These are phyloP conservation scores for Trichosanthes truncata DNA, from an alignment of 306 rosid genomes.

Conservation along the genomic window DNA sequence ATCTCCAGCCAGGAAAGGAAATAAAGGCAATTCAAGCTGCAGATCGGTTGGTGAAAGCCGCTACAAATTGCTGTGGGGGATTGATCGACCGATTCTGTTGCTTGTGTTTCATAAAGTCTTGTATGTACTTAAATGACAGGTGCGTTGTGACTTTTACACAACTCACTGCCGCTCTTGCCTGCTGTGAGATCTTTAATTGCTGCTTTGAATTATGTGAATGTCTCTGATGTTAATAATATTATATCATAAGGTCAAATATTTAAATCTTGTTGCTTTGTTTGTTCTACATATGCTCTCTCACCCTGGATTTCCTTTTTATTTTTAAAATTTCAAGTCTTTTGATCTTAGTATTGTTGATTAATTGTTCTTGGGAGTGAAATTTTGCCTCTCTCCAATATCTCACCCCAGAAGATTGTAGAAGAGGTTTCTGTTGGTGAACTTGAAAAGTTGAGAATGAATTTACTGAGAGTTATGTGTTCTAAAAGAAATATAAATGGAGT, in stretches of 20 bases:
- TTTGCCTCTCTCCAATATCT: no score
- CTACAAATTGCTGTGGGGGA: slow-evolving; percentile 39
- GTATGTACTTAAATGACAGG: slow-evolving; percentile 43
- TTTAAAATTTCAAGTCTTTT: no score
- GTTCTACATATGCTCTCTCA: no score
- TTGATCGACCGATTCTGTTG: slow-evolving; percentile 42
- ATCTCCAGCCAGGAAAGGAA: slow-evolving; percentile 46
- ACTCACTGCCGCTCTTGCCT: slow-evolving; percentile 69
- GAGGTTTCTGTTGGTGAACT: background rate
- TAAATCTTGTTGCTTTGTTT: no score
- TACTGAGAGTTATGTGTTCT: background rate
- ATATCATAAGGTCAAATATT: background rate
- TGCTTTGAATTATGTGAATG: slow-evolving; percentile 63
- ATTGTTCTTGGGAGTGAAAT: background rate
- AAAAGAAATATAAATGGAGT: background rate
- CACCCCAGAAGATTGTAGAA: background rate
- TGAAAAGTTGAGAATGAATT: background rate
- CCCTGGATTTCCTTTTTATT: no score
- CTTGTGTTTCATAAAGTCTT: slow-evolving; percentile 58
- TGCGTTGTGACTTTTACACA: slow-evolving; percentile 57
- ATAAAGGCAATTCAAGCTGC: slow-evolving; percentile 40
- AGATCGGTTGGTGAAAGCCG: slow-evolving; percentile 47
- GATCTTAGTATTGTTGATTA: no score
- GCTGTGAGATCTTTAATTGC: slow-evolving; percentile 61
- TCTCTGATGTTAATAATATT: background rate